Percentiles rank a stretch among this genome's conserved stretches.
These are phyloP conservation scores for Acer saccharum DNA, from an alignment of 345 rosid species.

Conservation along the genomic window DNA sequence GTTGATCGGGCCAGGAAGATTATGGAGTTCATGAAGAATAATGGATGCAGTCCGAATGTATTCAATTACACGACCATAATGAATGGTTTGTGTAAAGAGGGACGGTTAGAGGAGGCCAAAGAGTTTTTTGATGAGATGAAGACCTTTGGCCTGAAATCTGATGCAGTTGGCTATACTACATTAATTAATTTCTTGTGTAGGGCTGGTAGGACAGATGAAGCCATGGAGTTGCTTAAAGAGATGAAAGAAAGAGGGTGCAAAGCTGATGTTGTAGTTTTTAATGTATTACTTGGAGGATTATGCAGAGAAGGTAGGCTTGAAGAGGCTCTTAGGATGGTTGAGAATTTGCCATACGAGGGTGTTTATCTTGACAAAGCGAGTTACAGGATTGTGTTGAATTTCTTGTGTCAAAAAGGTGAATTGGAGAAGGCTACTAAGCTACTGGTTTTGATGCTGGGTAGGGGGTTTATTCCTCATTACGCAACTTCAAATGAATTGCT, in stretches of 20 bases:
- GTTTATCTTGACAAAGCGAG: slow-evolving; percentile 71
- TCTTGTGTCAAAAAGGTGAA: slow-evolving; percentile 58
- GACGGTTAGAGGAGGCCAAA: slow-evolving; percentile 59
- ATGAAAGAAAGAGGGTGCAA: slow-evolving; percentile 66
- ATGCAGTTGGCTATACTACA: slow-evolving; percentile 74
- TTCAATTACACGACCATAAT: slow-evolving; percentile 70
- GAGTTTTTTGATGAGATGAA: slow-evolving; percentile 62
- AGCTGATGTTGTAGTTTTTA: slow-evolving; percentile 75
- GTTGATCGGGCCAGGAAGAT: slow-evolving; percentile 73
- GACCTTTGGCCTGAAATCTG: slow-evolving; percentile 55
- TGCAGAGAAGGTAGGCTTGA: slow-evolving; percentile 58
- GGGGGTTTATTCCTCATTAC: slow-evolving; percentile 69
- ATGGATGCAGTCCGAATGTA: slow-evolving; percentile 72
- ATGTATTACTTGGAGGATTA: slow-evolving; percentile 74
- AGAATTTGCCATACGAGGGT: slow-evolving; percentile 53
- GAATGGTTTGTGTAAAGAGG: slow-evolving; percentile 69
- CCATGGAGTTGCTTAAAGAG: slow-evolving; percentile 61
- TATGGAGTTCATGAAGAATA: slow-evolving; percentile 77
- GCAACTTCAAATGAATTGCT: slow-evolving; percentile 84
- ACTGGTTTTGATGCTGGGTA: slow-evolving; percentile 60
- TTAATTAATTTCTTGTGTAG: slow-evolving; percentile 72
- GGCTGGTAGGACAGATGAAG: slow-evolving; percentile 52
- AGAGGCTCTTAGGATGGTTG: slow-evolving; percentile 69
- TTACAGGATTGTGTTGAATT: slow-evolving; percentile 78
- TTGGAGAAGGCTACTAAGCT: slow-evolving; percentile 57